phyloP scores from a whole-genome alignment of 495 filamentous ascomycete species.

The Aspergillus ellipticus region DNA sequence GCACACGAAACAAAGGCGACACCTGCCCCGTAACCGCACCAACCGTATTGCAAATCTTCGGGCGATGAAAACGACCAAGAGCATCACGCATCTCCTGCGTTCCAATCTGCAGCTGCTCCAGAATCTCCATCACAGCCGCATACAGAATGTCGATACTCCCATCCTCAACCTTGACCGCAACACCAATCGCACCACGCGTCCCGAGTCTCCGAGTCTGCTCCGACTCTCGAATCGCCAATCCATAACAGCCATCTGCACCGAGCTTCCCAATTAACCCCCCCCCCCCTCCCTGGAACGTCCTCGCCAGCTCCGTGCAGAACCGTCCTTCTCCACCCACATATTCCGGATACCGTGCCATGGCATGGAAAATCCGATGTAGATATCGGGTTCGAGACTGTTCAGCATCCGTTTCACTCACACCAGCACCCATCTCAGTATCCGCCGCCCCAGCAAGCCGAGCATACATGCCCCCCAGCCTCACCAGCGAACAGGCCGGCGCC shows the following conservation, averaged over 20 bases:
- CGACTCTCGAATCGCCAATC: slow-evolving; percentile 29
- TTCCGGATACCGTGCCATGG: slow-evolving; percentile 33
- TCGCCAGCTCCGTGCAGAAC: slow-evolving; percentile 38
- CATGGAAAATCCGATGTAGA: slow-evolving; percentile 26
- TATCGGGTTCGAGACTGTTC: neutral
- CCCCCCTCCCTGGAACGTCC: slow-evolving; percentile 19
- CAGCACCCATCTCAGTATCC: slow-evolving; percentile 2
- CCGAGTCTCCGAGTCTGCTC: slow-evolving; percentile 27
- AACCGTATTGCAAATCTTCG: slow-evolving; percentile 29
- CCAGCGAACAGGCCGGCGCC: slow-evolving; percentile 29
- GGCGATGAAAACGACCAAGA: slow-evolving; percentile 25
- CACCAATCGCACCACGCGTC: slow-evolving; percentile 27
- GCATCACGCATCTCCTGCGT: slow-evolving; percentile 14
- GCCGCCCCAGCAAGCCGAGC: slow-evolving; percentile 25
- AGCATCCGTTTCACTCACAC: no score
- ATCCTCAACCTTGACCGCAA: slow-evolving; percentile 42
- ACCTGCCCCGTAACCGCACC: slow-evolving; percentile 29
- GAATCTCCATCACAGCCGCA: slow-evolving; percentile 33
- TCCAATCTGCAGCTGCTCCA: slow-evolving; percentile 33
- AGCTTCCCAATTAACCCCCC: slow-evolving; percentile 33
- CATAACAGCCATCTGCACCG: slow-evolving; percentile 39
- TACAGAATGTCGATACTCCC: slow-evolving; percentile 33
- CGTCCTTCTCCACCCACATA: slow-evolving; percentile 33
- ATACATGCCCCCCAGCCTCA: slow-evolving; percentile 24
- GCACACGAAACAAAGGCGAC: neutral